Evolutionary conservation across 1,284 basidiomycete genomes (phyloP), one percentile per base, ranked within the genome.

Genomic region (Coniophora puteana): DNA sequence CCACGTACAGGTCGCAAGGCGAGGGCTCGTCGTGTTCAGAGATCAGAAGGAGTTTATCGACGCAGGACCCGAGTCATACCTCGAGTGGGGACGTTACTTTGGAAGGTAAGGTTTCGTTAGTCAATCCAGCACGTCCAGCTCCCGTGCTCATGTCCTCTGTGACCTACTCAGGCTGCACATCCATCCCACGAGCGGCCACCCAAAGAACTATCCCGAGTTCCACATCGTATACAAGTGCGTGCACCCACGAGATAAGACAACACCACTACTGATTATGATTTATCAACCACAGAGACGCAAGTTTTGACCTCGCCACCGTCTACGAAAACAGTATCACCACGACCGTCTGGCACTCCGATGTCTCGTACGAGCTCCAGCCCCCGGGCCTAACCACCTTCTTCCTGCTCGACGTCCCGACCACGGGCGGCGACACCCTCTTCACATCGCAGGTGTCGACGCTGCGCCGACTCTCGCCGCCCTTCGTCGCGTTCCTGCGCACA

Each of bases 401-500:
- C 66, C 76, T 74, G 62, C 69, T 80, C n/a, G n/a, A n/a, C n/a
- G n/a, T 43, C 72, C 77, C 36, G 72, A 74, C 36, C 59, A 62
- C 48, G 59, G 76, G 75, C 17, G 77, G 77, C 8, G 78, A 81
- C 57, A 82, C 80, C 0, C 65, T 80, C 51, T 82, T 80, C 65
- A 57, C 68, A 2, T 78, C 73, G 5, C 73, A 78, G 49, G 75
- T 74, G 42, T 77, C 78, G 45, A 78, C 80, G 1, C 84, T 83
- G 67, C 76, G 77, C 31, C 72, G 77, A n/a, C 74, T 88, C 41
- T 85, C 83, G 1, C 74, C 74, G n/a, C 72, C 73, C 35, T 80
- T 88, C 67, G 63, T 74, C 49, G 71, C 73, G 40, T 77, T 76
- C 54, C 74, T 88, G 33, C 78, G 83, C 57, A 76, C 75, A 7